Conservation (phyloP, 2,329 filamentous ascomycete genomes). For the Xylariaceae sp. region DNA sequence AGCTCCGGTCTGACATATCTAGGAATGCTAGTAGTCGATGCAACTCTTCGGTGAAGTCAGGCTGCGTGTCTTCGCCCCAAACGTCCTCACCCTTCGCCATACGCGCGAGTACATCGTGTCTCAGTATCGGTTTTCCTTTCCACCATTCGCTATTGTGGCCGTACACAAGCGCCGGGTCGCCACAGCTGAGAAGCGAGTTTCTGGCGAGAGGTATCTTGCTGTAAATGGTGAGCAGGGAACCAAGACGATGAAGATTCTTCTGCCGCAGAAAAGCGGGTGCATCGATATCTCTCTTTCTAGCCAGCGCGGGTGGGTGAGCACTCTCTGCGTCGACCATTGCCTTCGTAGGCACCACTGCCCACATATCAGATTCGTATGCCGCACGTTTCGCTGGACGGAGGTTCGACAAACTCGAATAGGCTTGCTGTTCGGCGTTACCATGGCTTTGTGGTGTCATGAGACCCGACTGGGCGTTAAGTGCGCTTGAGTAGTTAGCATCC, state of each 20-base stretch:
- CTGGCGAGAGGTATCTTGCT: slow-evolving; percentile 55
- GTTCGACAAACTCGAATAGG: slow-evolving; percentile 34
- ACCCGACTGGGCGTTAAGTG: slow-evolving; percentile 49
- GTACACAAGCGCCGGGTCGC: slow-evolving; percentile 42
- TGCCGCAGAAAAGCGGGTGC: slow-evolving; percentile 49
- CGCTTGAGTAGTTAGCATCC: slow-evolving; percentile 52
- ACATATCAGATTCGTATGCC: slow-evolving; percentile 51
- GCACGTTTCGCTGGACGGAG: slow-evolving; percentile 57
- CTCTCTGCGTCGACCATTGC: slow-evolving; percentile 26
- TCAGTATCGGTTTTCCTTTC: slow-evolving; percentile 50
- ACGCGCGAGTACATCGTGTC: slow-evolving; percentile 34
- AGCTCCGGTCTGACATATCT: slow-evolving; percentile 54
- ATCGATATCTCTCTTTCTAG: slow-evolving; percentile 39
- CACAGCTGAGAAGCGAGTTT: slow-evolving; percentile 48
- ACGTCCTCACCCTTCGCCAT: slow-evolving; percentile 31
- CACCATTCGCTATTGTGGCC: slow-evolving; percentile 57
- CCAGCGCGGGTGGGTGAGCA: slow-evolving; percentile 39
- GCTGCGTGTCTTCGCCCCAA: slow-evolving; percentile 32
- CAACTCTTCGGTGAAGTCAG: slow-evolving; percentile 48
- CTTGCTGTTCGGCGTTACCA: slow-evolving; percentile 19
- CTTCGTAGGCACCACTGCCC: slow-evolving; percentile 52
- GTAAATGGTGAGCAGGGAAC: slow-evolving; percentile 52
- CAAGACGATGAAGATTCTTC: slow-evolving; percentile 40
- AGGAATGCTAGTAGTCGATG: slow-evolving; percentile 61
- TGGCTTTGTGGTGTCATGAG: slow-evolving; percentile 41